phyloP scores from a whole-genome alignment of 1,284 basidiomycete species.

The Heimioporus retisporus region DNA sequence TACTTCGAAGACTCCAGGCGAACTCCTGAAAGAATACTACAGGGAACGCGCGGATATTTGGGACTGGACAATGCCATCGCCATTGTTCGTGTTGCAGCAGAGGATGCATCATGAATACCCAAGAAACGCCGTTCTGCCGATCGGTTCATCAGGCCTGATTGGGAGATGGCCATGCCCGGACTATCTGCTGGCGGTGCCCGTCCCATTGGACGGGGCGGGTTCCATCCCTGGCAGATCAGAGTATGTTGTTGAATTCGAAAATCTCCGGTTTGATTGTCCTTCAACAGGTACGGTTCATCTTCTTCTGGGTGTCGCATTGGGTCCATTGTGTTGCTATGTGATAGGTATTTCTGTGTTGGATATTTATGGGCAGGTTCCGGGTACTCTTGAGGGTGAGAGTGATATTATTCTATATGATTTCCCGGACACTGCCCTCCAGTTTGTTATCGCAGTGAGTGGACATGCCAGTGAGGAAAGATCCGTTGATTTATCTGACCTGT shows the following conservation, averaged over 20 bases:
- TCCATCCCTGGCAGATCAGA: too few relatives aligned
- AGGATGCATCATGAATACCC: not conserved
- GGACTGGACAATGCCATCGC: not conserved
- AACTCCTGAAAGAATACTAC: not conserved
- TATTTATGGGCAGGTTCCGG: not conserved
- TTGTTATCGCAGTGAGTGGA: slow-evolving; percentile 20
- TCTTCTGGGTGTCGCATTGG: not conserved
- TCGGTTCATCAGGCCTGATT: not conserved
- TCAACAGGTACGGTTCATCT: not conserved
- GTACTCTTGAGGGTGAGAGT: not conserved
- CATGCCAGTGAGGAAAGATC: not conserved
- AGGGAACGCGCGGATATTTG: not conserved
- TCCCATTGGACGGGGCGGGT: not conserved
- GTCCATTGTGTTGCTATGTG: too few relatives aligned
- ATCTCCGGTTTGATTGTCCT: not conserved
- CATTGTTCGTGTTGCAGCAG: not conserved
- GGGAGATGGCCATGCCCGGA: not conserved
- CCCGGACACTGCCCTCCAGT: not conserved
- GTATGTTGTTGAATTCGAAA: not conserved
- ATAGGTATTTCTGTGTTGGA: not conserved
- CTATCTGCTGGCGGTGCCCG: not conserved
- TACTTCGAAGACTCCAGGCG: not conserved
- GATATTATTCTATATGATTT: not conserved
- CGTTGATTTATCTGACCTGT: not conserved
- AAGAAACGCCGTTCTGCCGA: not conserved